Percentiles rank a stretch among this genome's conserved stretches.
Evolutionary conservation across 306 rosid species (phyloP).

Genomic region (Corylus americana): DNA sequence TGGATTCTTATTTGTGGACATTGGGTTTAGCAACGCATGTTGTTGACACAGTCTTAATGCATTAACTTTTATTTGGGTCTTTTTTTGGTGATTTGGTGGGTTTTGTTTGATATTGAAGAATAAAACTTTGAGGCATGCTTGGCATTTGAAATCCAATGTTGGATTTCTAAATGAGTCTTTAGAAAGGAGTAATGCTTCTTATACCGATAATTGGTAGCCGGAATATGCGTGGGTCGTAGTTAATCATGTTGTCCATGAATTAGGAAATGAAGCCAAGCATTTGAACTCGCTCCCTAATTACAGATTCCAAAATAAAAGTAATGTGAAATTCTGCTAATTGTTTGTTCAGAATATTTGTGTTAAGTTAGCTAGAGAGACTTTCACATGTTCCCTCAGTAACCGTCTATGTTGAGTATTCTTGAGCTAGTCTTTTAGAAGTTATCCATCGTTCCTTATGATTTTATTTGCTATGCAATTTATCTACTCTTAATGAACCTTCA

Average conservation of each 20-base stretch:
- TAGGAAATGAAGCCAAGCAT: neutral
- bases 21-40: neutral
- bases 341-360: neutral
- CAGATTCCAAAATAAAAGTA: neutral
- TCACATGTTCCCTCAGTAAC: neutral
- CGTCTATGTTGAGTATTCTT: neutral
- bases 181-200: neutral
- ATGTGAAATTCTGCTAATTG: neutral
- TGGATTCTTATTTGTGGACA: constrained; percentile 2
- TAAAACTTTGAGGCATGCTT: neutral
- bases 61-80: neutral
- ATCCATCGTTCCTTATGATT: neutral
- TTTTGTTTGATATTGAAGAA: neutral
- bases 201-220: neutral
- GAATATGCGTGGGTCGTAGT: neutral
- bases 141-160: neutral
- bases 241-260: neutral
- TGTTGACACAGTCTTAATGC: neutral
- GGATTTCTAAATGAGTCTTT: neutral
- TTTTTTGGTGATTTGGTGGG: neutral
- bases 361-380: neutral
- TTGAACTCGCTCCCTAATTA: neutral
- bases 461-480: neutral
- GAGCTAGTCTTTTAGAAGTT: neutral
- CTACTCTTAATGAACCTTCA: neutral